Percentiles rank a stretch among this genome's conserved stretches.
These are phyloP conservation scores for Pseudogymnoascus sp. DNA, from an alignment of 2,329 filamentous ascomycete genomes.

Conservation along the genomic window DNA sequence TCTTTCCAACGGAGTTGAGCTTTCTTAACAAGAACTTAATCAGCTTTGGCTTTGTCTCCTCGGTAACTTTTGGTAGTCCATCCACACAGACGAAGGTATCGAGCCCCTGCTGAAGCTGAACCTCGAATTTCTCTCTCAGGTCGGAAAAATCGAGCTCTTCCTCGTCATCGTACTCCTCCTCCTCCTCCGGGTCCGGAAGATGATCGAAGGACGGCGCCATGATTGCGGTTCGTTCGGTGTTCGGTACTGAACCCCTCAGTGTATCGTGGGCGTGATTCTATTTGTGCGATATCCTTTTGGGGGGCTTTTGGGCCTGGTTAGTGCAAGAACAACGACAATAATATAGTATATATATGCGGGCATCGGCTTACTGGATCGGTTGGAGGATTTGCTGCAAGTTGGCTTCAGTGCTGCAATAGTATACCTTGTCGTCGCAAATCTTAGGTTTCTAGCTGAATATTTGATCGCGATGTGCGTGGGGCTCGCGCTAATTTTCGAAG, in stretches of 20 bases:
- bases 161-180: constrained; percentile 79
- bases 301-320: constrained; percentile 4
- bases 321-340: constrained; percentile 1
- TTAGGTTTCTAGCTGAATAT: constrained; percentile 9
- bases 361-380: constrained; percentile 2
- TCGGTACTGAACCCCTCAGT: not conserved
- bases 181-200: constrained; percentile 82
- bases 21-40: constrained; percentile 95
- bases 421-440: constrained; percentile 11
- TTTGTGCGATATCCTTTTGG: constrained; percentile 6
- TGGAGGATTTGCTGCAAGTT: not conserved
- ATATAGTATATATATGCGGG: constrained; percentile 2
- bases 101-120: constrained; percentile 89
- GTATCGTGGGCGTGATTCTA: constrained; percentile 1
- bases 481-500: constrained; percentile 10
- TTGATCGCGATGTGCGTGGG: constrained; percentile 11
- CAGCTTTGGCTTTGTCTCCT: constrained; percentile 88
- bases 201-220: constrained; percentile 95
- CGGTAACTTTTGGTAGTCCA: constrained; percentile 80
- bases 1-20: constrained; percentile 76
- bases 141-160: constrained; percentile 94
- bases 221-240: constrained; percentile 34
- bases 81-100: constrained; percentile 96
- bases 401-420: constrained; percentile 9
- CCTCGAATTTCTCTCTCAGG: constrained; percentile 88